These are phyloP conservation scores for Coffea humblotiana DNA, from an alignment of 305 asterid genomes.

Conservation along the genomic window DNA sequence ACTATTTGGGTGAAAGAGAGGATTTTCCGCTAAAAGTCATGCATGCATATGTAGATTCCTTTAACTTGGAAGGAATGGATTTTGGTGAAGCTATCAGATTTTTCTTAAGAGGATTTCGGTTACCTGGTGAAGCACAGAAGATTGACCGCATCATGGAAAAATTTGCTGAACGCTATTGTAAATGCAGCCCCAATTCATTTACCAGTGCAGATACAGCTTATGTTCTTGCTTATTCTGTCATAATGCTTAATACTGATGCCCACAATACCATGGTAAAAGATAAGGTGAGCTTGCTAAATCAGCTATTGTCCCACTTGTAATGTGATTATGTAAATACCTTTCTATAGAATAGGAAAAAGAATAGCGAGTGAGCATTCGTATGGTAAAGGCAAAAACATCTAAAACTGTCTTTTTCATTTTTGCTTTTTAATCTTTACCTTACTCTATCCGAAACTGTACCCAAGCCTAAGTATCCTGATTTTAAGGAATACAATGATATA, in stretches of 20 bases:
- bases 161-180: constrained; percentile 98
- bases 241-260: constrained; percentile 99
- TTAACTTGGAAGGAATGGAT: constrained; percentile 82
- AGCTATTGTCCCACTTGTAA: background rate
- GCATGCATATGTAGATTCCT: constrained; percentile 99
- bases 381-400: background rate
- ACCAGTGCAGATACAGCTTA: constrained; percentile 98
- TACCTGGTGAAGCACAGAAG: constrained; percentile 99
- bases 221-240: constrained; percentile 97
- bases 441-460: background rate
- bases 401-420: background rate
- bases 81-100: constrained; percentile 96
- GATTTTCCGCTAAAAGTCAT: constrained; percentile 92
- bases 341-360: background rate
- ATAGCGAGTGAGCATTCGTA: background rate
- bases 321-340: background rate
- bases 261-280: constrained; percentile 98
- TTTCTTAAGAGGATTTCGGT: constrained; percentile 90
- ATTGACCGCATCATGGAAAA: constrained; percentile 98
- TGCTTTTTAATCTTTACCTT: background rate
- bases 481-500: background rate
- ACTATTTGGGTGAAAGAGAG: constrained; percentile 96
- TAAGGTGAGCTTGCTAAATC: constrained; percentile 57
- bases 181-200: constrained; percentile 89
- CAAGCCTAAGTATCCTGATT: background rate